Conservation (phyloP, 2,329 filamentous ascomycete species). For the Atkinsonella hypoxylon region DNA sequence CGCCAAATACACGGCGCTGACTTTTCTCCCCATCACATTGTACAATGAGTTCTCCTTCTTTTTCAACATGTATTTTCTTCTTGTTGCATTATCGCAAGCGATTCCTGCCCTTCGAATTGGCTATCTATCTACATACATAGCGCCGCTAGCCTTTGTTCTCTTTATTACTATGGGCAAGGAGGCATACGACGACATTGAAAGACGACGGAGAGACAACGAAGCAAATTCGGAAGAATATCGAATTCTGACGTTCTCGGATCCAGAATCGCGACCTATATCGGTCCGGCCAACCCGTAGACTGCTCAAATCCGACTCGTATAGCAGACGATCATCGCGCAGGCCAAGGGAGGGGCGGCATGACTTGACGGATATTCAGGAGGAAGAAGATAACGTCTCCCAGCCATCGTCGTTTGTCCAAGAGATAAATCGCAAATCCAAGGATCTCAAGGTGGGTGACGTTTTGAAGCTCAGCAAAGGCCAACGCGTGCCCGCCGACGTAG, state of each 20-base stretch:
- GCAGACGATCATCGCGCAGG: slow-evolving; percentile 19
- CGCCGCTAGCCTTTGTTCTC: slow-evolving; percentile 83
- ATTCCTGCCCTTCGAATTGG: slow-evolving; percentile 85
- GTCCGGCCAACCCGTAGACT: slow-evolving; percentile 22
- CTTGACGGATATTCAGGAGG: slow-evolving; percentile 56
- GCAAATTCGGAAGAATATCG: slow-evolving; percentile 87
- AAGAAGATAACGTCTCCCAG: slow-evolving; percentile 44
- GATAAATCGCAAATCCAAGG: slow-evolving; percentile 67
- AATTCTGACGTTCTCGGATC: slow-evolving; percentile 59
- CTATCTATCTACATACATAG: slow-evolving; percentile 89
- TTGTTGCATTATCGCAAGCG: slow-evolving; percentile 87
- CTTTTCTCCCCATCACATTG: slow-evolving; percentile 83
- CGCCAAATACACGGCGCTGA: slow-evolving; percentile 92
- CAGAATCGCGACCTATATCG: slow-evolving; percentile 26
- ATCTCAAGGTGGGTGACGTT: slow-evolving; percentile 91
- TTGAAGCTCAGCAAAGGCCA: slow-evolving; percentile 86
- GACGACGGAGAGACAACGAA: slow-evolving; percentile 78
- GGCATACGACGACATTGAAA: slow-evolving; percentile 81
- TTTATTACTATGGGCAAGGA: slow-evolving; percentile 91
- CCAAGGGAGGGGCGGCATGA: slow-evolving; percentile 19
- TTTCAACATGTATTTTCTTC: slow-evolving; percentile 97
- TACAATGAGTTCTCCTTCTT: slow-evolving; percentile 99
- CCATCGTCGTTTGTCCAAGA: slow-evolving; percentile 48
- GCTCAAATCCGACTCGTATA: slow-evolving; percentile 31
- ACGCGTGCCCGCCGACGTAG: slow-evolving; percentile 84